Conservation (phyloP, 2,329 filamentous ascomycete species). For the Trichoderma sp. region DNA sequence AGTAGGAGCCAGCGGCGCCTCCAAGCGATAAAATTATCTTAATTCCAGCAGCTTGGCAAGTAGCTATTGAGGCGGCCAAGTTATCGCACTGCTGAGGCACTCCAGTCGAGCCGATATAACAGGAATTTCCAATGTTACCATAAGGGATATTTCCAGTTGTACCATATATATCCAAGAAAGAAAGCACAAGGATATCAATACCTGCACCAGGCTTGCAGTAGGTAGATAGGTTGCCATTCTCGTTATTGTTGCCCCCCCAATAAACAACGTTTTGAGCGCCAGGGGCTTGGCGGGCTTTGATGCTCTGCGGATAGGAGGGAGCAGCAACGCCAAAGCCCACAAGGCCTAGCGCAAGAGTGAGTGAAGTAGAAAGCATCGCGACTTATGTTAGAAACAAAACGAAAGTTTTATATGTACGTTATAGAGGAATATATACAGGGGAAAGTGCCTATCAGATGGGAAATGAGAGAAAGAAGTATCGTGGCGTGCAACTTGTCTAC, state of each 20-base stretch:
- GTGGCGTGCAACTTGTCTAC: neutral
- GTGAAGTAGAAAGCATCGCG: neutral
- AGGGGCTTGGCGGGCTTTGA: neutral
- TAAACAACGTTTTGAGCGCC: neutral
- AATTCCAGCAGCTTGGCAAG: neutral
- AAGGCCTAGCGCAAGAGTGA: neutral
- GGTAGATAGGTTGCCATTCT: neutral
- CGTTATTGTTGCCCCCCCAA: neutral
- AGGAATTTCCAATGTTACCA: neutral
- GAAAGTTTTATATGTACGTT: neutral
- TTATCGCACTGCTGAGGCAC: neutral
- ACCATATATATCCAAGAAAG: neutral
- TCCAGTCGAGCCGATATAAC: neutral
- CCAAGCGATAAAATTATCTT: neutral
- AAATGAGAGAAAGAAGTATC: neutral
- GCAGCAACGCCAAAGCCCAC: neutral
- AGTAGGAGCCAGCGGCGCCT: neutral
- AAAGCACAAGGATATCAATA: neutral
- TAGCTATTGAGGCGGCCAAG: neutral
- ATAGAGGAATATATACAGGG: neutral
- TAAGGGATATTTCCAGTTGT: neutral
- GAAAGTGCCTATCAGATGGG: neutral
- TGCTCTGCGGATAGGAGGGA: neutral
- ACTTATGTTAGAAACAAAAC: neutral
- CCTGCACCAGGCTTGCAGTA: neutral